Percentiles rank a stretch among this genome's conserved stretches.
Evolutionary conservation across 139 green algal genomes (phyloP).

Genomic region (Chlorella sp.): DNA sequence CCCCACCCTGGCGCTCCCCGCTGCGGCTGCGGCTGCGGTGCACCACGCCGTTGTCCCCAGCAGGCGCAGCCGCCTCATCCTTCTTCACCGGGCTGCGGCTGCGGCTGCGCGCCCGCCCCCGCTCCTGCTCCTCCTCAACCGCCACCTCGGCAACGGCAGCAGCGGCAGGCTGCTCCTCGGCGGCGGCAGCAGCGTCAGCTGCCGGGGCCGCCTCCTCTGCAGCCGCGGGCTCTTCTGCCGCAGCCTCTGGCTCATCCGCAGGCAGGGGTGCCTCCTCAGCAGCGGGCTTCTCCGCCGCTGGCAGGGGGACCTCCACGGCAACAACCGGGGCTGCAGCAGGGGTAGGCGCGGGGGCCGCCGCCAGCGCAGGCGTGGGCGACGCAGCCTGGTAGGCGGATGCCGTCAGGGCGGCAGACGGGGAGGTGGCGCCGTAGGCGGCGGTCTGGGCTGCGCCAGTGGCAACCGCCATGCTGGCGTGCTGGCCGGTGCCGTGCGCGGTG

Average conservation of each 20-base stretch:
- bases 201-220: not conserved
- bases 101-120: not conserved
- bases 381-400: too few species aligned
- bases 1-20: not conserved
- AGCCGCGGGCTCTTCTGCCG: not conserved
- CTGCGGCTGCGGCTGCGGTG: slow-evolving; percentile 24
- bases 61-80: not conserved
- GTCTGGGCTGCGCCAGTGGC: not conserved
- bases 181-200: not conserved
- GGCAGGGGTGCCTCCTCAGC: not conserved
- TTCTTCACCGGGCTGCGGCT: slow-evolving; percentile 17
- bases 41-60: not conserved
- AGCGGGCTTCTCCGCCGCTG: not conserved
- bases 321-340: not conserved
- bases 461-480: slow-evolving; percentile 23
- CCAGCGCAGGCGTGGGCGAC: not conserved
- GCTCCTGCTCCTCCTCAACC: not conserved
- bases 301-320: not conserved
- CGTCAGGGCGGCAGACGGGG: not conserved
- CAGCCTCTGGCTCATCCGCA: not conserved
- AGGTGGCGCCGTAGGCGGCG: not conserved
- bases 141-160: not conserved
- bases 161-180: not conserved
- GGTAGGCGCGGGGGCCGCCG: not conserved
- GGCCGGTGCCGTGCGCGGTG: slow-evolving; percentile 23